A percentile compares a stretch with the other conserved stretches of the same genome.
phyloP scores from a whole-genome alignment of 1,284 basidiomycete species.

The Megacollybia platyphylla region DNA sequence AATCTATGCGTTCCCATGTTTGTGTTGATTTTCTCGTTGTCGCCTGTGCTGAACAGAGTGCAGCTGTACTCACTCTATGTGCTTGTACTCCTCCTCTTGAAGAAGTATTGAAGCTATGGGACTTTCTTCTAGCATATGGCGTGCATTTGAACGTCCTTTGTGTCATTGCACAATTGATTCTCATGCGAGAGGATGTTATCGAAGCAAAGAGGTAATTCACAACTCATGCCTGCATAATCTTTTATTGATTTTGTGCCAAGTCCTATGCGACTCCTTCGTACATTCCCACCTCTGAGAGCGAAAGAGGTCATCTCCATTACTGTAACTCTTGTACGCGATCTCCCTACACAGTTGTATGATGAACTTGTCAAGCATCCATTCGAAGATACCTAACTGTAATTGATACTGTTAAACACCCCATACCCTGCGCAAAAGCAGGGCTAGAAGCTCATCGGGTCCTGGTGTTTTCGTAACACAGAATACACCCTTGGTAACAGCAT shows the following conservation, averaged over 20 bases:
- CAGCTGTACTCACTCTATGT: conserved; percentile 88
- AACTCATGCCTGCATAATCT: not conserved
- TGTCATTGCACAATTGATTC: conserved; percentile 86
- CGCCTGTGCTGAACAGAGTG: conserved; percentile 1
- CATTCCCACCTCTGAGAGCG: conserved; percentile 86
- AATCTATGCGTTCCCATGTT: conserved; percentile 94
- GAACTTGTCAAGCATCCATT: conserved; percentile 88
- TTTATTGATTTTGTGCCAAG: conserved; percentile 24
- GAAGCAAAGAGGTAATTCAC: conserved; percentile 57
- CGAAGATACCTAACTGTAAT: conserved; percentile 19
- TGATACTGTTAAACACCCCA: conserved; percentile 5
- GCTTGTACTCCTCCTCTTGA: conserved; percentile 94
- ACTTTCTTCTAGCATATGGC: conserved; percentile 93
- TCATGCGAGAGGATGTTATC: conserved; percentile 87
- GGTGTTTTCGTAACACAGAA: conserved; percentile 7
- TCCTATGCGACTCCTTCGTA: conserved; percentile 92
- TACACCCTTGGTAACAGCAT: conserved; percentile 1
- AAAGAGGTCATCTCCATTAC: conserved; percentile 83
- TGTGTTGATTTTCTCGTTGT: conserved; percentile 15
- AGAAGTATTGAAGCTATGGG: conserved; percentile 91
- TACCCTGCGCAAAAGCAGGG: conserved; percentile 6
- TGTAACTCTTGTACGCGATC: conserved; percentile 83
- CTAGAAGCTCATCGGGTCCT: conserved; percentile 6
- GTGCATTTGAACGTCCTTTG: conserved; percentile 93
- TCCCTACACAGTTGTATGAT: conserved; percentile 81